Evolutionary conservation across 495 filamentous ascomycete species (phyloP), one percentile per base, ranked within the genome.

Genomic region (Aspergillus conjunctus): DNA sequence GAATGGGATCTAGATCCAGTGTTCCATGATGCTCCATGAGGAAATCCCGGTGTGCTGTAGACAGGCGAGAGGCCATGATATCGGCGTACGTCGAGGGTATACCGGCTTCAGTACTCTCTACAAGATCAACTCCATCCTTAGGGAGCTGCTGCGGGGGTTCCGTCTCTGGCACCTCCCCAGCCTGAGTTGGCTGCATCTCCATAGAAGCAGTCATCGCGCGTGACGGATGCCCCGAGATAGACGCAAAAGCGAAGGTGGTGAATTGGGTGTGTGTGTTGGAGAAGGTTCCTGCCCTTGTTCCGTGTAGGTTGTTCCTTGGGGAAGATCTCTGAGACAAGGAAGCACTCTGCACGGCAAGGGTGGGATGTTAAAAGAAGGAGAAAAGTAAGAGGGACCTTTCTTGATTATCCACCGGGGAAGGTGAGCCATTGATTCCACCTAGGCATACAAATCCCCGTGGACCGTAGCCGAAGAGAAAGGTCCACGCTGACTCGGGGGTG

Each of bases 1-100:
- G 83, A 7, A 85, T 66, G 9, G 83, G 82, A 60, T 82, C 79
- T 7, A 85, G 73, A 21, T 83, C 77, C 41, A 81, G 55, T 10
- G 82, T 84, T 26, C 82, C 82, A 75, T 85, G 82, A 41, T 79
- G 77, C 51, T 78, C 63, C 8, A 85, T 66, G 46, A 85, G 68
- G 69, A 81, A 85, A 32, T 82, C 79, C 21, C 75, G 74, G 62
- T 84, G 81, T 56, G 65, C 65, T 34, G 70, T 71, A 18, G 73
- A 69, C 0, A 77, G 61, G 31, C 67, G 64, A 46, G 70, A 68
- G 21, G 70, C 63, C 54, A 73, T 58, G 6, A 71, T 70, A 41
- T 74, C 72, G 21, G 59, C 68, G 33, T 72, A 71, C 18, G 64
- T 73, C 26, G 63, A 62, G 32, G 65, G 65, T 12, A 61, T 63